Conservation (phyloP, 495 filamentous ascomycete species). For the Astrothelium subdiscretum region DNA sequence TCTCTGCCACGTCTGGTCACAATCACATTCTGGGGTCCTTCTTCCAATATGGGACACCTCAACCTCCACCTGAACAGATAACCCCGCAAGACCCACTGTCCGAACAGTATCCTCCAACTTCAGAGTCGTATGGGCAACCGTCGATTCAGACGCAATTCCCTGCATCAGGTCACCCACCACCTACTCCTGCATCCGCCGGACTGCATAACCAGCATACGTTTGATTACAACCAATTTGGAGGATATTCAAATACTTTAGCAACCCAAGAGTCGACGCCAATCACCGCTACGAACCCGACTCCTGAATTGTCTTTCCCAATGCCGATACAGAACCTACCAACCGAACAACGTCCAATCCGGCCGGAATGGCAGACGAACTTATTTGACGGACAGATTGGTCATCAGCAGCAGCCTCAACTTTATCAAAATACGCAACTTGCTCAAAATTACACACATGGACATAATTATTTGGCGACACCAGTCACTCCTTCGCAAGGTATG, state of each 20-base stretch:
- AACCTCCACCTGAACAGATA: not conserved
- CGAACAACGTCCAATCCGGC: not conserved
- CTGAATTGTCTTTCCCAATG: not conserved
- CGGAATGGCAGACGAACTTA: conserved; percentile 2
- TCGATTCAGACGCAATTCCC: not conserved
- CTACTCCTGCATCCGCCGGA: not conserved
- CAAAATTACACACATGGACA: not conserved
- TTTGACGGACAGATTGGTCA: not conserved
- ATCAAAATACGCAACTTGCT: not conserved
- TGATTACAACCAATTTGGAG: not conserved
- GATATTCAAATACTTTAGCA: not conserved
- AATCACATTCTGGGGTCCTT: not conserved
- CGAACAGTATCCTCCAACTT: not conserved
- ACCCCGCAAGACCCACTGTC: not conserved
- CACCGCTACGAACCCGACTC: not conserved
- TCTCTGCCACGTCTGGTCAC: not conserved
- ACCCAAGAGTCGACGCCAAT: not conserved
- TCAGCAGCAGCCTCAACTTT: not conserved
- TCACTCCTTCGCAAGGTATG: conserved; percentile 2
- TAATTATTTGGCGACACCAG: not conserved
- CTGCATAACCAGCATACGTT: not conserved
- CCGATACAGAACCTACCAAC: not conserved
- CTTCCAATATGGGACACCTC: not conserved
- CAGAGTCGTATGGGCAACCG: not conserved
- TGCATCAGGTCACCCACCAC: not conserved